Evolutionary conservation across 495 filamentous ascomycete genomes (phyloP).

Genomic region (Xylaria intraflava): DNA sequence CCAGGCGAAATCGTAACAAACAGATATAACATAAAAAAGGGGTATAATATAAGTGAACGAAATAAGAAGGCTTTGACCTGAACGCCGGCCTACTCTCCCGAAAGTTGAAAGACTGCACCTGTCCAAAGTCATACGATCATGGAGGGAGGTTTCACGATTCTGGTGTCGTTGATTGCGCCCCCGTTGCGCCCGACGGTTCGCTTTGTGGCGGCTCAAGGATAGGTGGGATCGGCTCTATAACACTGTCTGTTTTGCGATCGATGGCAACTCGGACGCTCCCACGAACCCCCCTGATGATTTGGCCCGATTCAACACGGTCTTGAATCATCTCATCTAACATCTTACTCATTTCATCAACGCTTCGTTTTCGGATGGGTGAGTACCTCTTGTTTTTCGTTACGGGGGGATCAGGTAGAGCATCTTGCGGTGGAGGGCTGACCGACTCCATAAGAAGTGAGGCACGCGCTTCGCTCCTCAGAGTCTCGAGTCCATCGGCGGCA

Average conservation of each 20-base stretch:
- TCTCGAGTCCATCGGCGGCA: slow-evolving; percentile 55
- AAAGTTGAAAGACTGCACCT: slow-evolving; percentile 19
- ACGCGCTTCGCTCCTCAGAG: slow-evolving; percentile 36
- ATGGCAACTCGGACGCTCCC: slow-evolving; percentile 48
- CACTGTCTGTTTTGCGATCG: slow-evolving; percentile 23
- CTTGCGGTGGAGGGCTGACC: slow-evolving; percentile 28
- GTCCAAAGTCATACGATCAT: slow-evolving; percentile 2
- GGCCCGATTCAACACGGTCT: slow-evolving; percentile 67
- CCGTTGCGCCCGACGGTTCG: slow-evolving; percentile 23
- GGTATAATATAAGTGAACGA: slow-evolving; percentile 26
- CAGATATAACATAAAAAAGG: slow-evolving; percentile 26
- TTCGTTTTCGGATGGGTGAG: slow-evolving; percentile 45
- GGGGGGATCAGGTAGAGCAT: slow-evolving; percentile 33
- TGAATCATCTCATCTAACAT: slow-evolving; percentile 95
- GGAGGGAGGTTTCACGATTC: slow-evolving; percentile 27
- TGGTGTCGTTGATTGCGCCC: slow-evolving; percentile 24
- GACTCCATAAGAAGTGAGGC: slow-evolving; percentile 37
- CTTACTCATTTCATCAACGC: slow-evolving; percentile 80
- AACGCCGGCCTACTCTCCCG: slow-evolving; percentile 28
- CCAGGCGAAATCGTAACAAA: slow-evolving; percentile 22
- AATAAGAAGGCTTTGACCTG: slow-evolving; percentile 8
- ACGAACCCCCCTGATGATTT: slow-evolving; percentile 52
- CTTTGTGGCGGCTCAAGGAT: slow-evolving; percentile 31
- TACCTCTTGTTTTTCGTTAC: slow-evolving; percentile 24
- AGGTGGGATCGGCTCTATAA: slow-evolving; percentile 11